Conservation (phyloP, 208 protist genomes). For the Blastocrithidia nonstop region DNA sequence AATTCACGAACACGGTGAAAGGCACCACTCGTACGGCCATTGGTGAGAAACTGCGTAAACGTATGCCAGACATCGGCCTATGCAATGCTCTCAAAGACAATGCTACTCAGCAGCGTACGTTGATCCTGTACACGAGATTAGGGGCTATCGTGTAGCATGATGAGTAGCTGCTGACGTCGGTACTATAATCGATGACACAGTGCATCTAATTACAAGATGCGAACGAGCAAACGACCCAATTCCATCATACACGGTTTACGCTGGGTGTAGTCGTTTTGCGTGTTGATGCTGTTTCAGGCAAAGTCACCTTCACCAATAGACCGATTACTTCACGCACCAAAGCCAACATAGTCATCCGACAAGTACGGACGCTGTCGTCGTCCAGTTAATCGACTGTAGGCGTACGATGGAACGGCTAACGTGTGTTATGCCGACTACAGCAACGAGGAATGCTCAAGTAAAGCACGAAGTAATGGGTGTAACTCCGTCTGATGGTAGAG, state of each 20-base stretch:
- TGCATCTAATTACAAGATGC: slow-evolving; percentile 61
- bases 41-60: slow-evolving; percentile 32
- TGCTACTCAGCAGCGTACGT: slow-evolving; percentile 20
- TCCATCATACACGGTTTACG: slow-evolving; percentile 77
- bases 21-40: slow-evolving; percentile 7
- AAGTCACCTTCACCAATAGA: slow-evolving; percentile 48
- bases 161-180: slow-evolving; percentile 42
- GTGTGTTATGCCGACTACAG: slow-evolving; percentile 34
- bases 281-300: slow-evolving; percentile 18
- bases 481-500: slow-evolving; percentile 63
- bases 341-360: slow-evolving; percentile 45
- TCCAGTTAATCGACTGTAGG: slow-evolving; percentile 53
- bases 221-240: slow-evolving; percentile 57
- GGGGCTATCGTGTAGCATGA: slow-evolving; percentile 32
- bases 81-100: slow-evolving; percentile 55
- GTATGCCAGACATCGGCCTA: slow-evolving; percentile 68
- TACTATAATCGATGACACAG: slow-evolving; percentile 57
- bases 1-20: slow-evolving; percentile 29
- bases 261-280: slow-evolving; percentile 16
- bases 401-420: slow-evolving; percentile 37
- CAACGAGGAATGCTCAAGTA: slow-evolving; percentile 42
- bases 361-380: slow-evolving; percentile 45
- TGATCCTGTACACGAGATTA: slow-evolving; percentile 52
- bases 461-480: slow-evolving; percentile 48
- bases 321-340: slow-evolving; percentile 14